Base-by-base conservation (phyloP, 345 rosid genomes). In the Eutrema japonicum region DNA sequence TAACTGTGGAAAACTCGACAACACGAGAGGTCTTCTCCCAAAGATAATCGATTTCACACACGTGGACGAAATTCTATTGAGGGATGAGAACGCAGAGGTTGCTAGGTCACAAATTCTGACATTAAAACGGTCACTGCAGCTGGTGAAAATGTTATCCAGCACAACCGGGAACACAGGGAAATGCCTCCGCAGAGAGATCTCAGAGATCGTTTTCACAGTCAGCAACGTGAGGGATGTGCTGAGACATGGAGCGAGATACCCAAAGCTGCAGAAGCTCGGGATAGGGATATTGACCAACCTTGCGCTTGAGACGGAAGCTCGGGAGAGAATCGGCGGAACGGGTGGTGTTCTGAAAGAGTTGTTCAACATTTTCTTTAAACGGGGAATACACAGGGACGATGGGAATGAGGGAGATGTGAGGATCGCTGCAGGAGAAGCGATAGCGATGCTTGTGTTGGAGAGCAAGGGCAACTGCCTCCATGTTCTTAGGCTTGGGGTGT, bases 1-100 rank as follows among this genome's bases (percentile, higher is more conserved):
- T 51, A 94, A 89, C 79, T 91, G 98, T 58, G 93, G 97, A 27
- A 94, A 91, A 83, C 92, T 94, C 27, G 98, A 96, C 30, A 94
- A 89, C 71, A 89, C 97, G 32, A 86, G 94, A 75, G 98, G 96
- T 13, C 94, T 93, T 33, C 80, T 93, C 2, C 92, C 97, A 0
- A 91, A 93, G 70, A 85, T 93, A 63, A 83, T 91, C 61, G 97
- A 91, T 67, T 87, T 93, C 58, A 85, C 89, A 7, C 96, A 89
- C 13, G 85, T 80, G 0, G 94, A 76, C 8, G 87, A 84, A 78
- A 66, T 58, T 67, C 29, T 82, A 66, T 32, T 86, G 81, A 89
- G 74, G 69, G 84, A 89, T 67, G 80, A 81, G 49, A 72, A 74
- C 48, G 83, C 78, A 5, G 72, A 66, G 9, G 30, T 57, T 59